Base-by-base conservation (phyloP, 768 basidiomycete species). In the Hericium coralloides region DNA sequence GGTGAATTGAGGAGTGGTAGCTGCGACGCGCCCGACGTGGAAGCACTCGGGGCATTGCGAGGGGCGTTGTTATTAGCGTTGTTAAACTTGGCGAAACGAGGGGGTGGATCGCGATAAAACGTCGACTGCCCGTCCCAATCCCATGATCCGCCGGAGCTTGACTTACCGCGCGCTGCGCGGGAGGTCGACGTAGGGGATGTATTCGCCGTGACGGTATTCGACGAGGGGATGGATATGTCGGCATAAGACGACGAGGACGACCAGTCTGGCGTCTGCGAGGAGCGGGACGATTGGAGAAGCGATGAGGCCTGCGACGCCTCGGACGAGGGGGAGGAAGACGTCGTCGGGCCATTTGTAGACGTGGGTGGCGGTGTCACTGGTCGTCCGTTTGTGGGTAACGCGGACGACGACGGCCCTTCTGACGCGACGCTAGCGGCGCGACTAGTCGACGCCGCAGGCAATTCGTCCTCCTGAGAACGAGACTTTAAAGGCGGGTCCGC, bases 61-160 rank as follows among this genome's bases (percentile, higher is more conserved):
- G 10, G 49, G 49, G 22, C 14, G 50, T 23, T 12, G n/a, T 12
- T 1, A 8, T 31, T 31, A 9, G 31, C 31, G 23, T 43, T 18
- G 48, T 18, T 14, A 49, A 41, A 31, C 37, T 41, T 31, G 22
- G 39, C 55, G 12, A 48, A 52, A 26, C 43, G 56, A n/a, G 56
- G 50, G 14, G 56, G 49, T 10, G 56, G 50, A 12, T 57, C 56
- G 18, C 43, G 56, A 43, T 52, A 26, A 41, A 56, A 36, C n/a
- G 43, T 39, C 18, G 51, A 43, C 41, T 43, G 55, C 5, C 56
- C 59, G 26, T 60, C 56, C 53, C 59, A 49, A 36, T 60, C 55
- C 49, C 57, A 55, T 14, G 47, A 53, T 17, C 12, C 23, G 25
- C 36, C 17, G 14, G 47, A 25, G 20, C 8, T 18, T 12, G 22